These are phyloP conservation scores for Jackrogersella multiformis DNA, from an alignment of 495 filamentous ascomycete species.

Conservation along the genomic window DNA sequence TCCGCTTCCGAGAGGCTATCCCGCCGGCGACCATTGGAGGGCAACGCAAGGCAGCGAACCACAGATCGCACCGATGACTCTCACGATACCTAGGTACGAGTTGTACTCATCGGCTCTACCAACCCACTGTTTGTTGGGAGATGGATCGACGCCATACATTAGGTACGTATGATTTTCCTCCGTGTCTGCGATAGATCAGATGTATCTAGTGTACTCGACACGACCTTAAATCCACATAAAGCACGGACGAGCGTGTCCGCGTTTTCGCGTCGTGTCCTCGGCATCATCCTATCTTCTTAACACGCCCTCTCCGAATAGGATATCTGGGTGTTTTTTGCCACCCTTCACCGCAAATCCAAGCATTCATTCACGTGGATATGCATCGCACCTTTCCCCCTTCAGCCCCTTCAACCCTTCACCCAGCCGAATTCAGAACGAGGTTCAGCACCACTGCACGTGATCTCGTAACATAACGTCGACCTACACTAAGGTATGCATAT, in stretches of 20 bases:
- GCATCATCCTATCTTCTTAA: conserved; percentile 4
- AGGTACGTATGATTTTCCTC: conserved; percentile 1
- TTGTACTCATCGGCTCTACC: background rate
- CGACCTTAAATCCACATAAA: conserved; percentile 24
- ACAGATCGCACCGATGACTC: conserved; percentile 32
- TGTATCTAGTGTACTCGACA: background rate
- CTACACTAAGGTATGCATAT: conserved; percentile 25
- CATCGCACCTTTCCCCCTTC: conserved; percentile 1
- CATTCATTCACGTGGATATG: conserved; percentile 12
- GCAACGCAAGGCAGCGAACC: conserved; percentile 6
- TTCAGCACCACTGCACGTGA: conserved; percentile 23
- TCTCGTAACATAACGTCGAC: conserved; percentile 11
- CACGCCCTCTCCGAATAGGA: background rate
- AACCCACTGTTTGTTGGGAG: conserved; percentile 18
- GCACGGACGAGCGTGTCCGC: conserved; percentile 14
- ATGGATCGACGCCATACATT: conserved; percentile 16
- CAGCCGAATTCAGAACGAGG: conserved; percentile 3
- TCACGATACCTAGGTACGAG: conserved; percentile 40
- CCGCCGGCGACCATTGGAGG: conserved; percentile 16
- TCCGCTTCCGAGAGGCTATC: conserved; percentile 34
- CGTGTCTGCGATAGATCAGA: conserved; percentile 28
- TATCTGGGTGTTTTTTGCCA: conserved; percentile 33
- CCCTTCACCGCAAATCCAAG: conserved; percentile 28
- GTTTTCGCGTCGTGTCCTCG: conserved; percentile 17
- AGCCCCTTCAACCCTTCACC: background rate